Conservation (phyloP, 495 filamentous ascomycete species). For the Neurospora sp. region DNA sequence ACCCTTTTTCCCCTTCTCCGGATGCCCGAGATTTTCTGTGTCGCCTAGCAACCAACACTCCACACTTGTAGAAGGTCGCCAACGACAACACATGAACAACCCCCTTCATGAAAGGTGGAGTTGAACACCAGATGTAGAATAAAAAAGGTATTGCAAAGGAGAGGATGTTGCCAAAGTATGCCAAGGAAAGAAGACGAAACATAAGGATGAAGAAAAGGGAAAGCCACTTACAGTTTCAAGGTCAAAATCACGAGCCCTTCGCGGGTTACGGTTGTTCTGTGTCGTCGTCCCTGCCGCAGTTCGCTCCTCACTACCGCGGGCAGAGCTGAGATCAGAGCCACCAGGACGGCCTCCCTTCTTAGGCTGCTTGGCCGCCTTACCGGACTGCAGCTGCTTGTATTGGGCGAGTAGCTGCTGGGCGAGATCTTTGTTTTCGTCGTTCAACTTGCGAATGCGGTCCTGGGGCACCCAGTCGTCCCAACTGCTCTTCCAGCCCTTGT, state of each 20-base stretch:
- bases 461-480: conserved; percentile 99
- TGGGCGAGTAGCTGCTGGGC: conserved; percentile 57
- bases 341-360: conserved; percentile 50
- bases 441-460: conserved; percentile 89
- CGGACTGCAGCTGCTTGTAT: conserved; percentile 33
- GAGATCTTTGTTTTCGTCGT: conserved; percentile 83
- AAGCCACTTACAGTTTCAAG: conserved; percentile 65
- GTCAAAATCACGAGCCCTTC: conserved; percentile 63
- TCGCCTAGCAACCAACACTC: not conserved
- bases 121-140: not conserved
- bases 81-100: not conserved
- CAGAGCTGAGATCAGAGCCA: conserved; percentile 67
- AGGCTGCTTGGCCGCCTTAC: conserved; percentile 36
- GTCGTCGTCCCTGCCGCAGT: conserved; percentile 47
- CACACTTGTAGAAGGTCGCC: not conserved
- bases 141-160: not conserved
- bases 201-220: conserved; percentile 12
- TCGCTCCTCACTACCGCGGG: conserved; percentile 79
- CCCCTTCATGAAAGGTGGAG: not conserved
- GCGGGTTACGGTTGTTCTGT: conserved; percentile 55
- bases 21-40: not conserved
- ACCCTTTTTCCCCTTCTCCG: not conserved
- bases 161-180: not conserved
- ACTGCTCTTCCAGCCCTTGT: conserved; percentile 99
- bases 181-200: not conserved